A percentile compares a stretch with the other conserved stretches of the same genome.
Conservation (phyloP, 1,139 yeast species). For the Scheffersomyces cryptocercus region DNA sequence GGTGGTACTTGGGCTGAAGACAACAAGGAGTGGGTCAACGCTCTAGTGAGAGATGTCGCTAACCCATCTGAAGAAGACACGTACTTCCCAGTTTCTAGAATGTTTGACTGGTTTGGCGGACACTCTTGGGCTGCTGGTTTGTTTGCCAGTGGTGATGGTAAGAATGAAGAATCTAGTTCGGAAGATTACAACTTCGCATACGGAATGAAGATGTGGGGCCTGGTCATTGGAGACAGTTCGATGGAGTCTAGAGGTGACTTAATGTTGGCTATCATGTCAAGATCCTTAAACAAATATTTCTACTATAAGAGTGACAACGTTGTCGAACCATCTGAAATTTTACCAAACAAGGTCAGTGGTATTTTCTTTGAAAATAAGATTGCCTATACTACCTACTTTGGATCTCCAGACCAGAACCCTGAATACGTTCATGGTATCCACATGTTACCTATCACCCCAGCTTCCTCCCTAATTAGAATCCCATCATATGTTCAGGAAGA, state of each 20-base stretch:
- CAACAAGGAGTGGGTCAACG: conserved; percentile 65
- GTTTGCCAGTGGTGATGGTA: conserved; percentile 70
- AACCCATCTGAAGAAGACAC: conserved; percentile 63
- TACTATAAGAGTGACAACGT: conserved; percentile 56
- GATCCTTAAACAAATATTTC: conserved; percentile 66
- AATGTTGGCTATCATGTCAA: conserved; percentile 65
- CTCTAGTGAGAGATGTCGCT: conserved; percentile 73
- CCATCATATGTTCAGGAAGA: conserved; percentile 75
- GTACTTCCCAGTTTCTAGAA: conserved; percentile 73
- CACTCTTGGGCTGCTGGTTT: conserved; percentile 88
- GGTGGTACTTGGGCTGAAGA: conserved; percentile 70
- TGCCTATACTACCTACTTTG: conserved; percentile 91
- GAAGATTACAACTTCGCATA: conserved; percentile 82
- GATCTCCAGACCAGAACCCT: conserved; percentile 39
- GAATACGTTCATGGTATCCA: conserved; percentile 96
- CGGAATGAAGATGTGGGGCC: conserved; percentile 83
- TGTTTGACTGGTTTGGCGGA: conserved; percentile 80
- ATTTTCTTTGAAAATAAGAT: conserved; percentile 83
- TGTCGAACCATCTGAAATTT: conserved; percentile 56
- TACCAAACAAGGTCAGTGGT: conserved; percentile 72
- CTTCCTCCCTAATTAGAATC: conserved; percentile 72
- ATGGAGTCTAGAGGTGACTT: conserved; percentile 79
- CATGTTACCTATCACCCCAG: conserved; percentile 88
- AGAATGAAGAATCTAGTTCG: conserved; percentile 77
- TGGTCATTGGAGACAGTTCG: conserved; percentile 63